Base-by-base conservation (phyloP, 495 filamentous ascomycete species). In the Penicillium samsonianum region DNA sequence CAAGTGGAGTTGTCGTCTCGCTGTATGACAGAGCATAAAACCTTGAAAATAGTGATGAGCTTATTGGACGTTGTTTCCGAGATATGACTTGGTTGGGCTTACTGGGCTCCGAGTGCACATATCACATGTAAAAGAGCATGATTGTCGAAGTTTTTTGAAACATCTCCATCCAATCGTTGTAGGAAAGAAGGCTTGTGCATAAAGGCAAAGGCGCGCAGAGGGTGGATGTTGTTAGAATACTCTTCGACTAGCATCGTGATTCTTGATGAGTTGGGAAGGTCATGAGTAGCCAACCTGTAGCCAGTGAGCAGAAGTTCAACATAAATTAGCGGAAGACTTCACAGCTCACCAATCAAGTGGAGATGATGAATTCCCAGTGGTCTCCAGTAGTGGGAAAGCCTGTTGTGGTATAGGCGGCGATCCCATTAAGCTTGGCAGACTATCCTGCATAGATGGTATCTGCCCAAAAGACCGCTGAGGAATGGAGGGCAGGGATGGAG, bases 171-270 rank as follows among this genome's bases (percentile, higher is more conserved):
- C 16, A 75, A 50, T 31, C 57, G 57, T 38, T 61, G 69, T 7
- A 72, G 53, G 23, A 75, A 73, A 4, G 69, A 67, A 3, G 72
- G 72, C 42, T 67, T 66, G 33, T 75, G 70, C 2, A 72, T 68
- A 31, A 75, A 75, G 6, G 67, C 70, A 47, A 71, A 75, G 44
- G 69, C 73, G 11, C 72, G 61, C 14, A 75, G 50, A 10, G 69
- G 69, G 38, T 75, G 72, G n/a, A 75, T 53, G 42, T 75, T 72
- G 30, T 66, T 63, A 33, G 73, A 73, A 44, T 73, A 75, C 20
- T 71, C 62, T 28, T 75, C 67, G 19, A 71, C 67, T 11, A 73
- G 53, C 17, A 65, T 49, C 17, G 57, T 41, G 5, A 72, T 60
- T 14, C 62, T 63, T n/a, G 57, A 53, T 35, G 49, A 40, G 9